A percentile compares a stretch with the other conserved stretches of the same genome.
phyloP scores from a whole-genome alignment of 257 asterid species.

The Ophiorrhiza pumila region DNA sequence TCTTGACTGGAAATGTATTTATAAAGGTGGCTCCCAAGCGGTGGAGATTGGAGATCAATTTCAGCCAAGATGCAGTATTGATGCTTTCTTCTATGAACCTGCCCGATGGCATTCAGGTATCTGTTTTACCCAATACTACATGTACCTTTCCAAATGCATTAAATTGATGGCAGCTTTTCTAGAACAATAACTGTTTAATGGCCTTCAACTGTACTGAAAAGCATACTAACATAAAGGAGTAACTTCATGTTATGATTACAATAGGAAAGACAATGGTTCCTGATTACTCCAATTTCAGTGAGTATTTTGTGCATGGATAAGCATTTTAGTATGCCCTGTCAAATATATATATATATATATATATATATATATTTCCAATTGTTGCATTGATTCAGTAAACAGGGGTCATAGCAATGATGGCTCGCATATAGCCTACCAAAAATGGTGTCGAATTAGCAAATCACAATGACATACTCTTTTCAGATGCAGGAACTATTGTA shows the following conservation, averaged over 20 bases:
- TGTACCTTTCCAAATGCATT: not conserved
- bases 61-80: constrained; percentile 84
- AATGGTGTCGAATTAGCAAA: not conserved
- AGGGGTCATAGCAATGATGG: not conserved
- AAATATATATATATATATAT: no score
- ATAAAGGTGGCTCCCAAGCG: constrained; percentile 87
- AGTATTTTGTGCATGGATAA: not conserved
- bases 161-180: not conserved
- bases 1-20: constrained; percentile 8
- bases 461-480: not conserved
- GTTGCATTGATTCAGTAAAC: not conserved
- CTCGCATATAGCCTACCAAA: not conserved
- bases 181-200: not conserved
- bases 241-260: not conserved
- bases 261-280: not conserved
- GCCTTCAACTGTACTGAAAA: no score
- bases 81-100: constrained; percentile 96
- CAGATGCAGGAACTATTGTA: not conserved
- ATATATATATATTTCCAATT: not conserved
- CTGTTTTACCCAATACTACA: not conserved
- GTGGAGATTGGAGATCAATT: constrained; percentile 91
- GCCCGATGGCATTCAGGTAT: constrained; percentile 97
- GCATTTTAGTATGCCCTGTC: no score
- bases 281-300: not conserved
- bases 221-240: not conserved